Base-by-base conservation (phyloP, 1,284 basidiomycete genomes). In the Apiotrichum porosum region DNA sequence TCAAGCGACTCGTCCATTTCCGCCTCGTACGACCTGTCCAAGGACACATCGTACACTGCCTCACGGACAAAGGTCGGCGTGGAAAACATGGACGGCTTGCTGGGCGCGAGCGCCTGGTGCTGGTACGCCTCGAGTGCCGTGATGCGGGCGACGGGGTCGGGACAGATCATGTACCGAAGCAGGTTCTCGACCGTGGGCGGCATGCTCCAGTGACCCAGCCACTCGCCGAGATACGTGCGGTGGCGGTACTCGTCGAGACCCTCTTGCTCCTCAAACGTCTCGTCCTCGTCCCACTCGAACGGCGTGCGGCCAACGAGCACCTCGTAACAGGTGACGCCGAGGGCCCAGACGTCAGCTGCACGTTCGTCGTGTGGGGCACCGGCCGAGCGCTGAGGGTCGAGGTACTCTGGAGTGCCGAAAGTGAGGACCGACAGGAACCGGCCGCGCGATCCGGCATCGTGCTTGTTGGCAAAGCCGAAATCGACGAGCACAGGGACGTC, bases 371-470 rank as follows among this genome's bases (percentile, higher is more conserved):
- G 92, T 4, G 81, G 81, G 40, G 85, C 77, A 3, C 89, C 89
- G 36, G 83, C 80, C 2, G 91, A 89, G 9, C 92, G 82, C 66
- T 91, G 86, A 0, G 91, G 90, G 12, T 87, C 85, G 9, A 94
- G 80, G 68, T 92, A 92, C 85, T 94, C 91, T 34, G 90, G 90
- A 6, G 90, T 93, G 14, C 90, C 90, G 74, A 91, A 92, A 2
- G 83, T 83, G 35, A 90, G 79, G 58, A 84, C 86, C 59, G 84
- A 87, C 52, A 85, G 80, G 75, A 93, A 93, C 0, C 85, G 83
- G 28, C 81, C 81, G 30, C 53, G 51, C 3, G 44, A 47, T 24
- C 37, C 39, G 9, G 41, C 18, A 6, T 39, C 42, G 37, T 55
- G 47, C 37, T 41, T 81, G 64, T 91, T 85, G 2, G 91, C 88